These are phyloP conservation scores for Lentinula raphanica DNA, from an alignment of 768 basidiomycete genomes.

Conservation along the genomic window DNA sequence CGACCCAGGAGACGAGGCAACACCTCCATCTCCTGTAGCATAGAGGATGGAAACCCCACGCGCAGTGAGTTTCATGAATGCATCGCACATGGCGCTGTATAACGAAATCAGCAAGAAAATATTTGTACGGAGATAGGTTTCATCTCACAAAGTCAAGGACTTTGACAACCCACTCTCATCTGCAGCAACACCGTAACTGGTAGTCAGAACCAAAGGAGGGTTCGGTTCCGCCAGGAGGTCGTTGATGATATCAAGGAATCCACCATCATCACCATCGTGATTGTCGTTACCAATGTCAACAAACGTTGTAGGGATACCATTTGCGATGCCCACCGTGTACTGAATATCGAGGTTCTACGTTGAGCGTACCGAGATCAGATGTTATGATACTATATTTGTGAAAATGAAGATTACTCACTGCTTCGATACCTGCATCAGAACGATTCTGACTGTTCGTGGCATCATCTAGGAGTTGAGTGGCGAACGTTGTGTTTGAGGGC, in stretches of 20 bases:
- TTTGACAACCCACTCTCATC: constrained; percentile 26
- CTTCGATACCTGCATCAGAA: constrained; percentile 23
- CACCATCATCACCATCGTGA: constrained; percentile 12
- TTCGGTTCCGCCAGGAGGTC: neutral
- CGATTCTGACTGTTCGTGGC: constrained; percentile 21
- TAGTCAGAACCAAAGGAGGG: constrained; percentile 40
- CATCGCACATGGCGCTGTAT: constrained; percentile 12
- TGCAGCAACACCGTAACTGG: constrained; percentile 43
- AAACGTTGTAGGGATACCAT: constrained; percentile 20
- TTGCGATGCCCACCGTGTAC: constrained; percentile 23
- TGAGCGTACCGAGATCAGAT: constrained; percentile 3
- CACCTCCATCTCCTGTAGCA: constrained; percentile 33
- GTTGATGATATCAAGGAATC: constrained; percentile 12
- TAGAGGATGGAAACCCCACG: constrained; percentile 35
- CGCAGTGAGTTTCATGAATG: constrained; percentile 29
- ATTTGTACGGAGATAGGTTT: too few species aligned
- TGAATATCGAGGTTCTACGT: constrained; percentile 6
- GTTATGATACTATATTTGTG: neutral
- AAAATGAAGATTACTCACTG: constrained; percentile 13
- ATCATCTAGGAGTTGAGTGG: constrained; percentile 20
- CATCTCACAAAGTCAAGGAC: neutral
- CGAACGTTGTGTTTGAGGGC: constrained; percentile 18
- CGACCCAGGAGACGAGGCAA: constrained; percentile 32
- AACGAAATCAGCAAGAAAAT: neutral
- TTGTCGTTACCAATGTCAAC: constrained; percentile 17